Percentiles rank a stretch among this genome's conserved stretches.
phyloP scores from a whole-genome alignment of 768 basidiomycete genomes.

The Austroboletus festivus region DNA sequence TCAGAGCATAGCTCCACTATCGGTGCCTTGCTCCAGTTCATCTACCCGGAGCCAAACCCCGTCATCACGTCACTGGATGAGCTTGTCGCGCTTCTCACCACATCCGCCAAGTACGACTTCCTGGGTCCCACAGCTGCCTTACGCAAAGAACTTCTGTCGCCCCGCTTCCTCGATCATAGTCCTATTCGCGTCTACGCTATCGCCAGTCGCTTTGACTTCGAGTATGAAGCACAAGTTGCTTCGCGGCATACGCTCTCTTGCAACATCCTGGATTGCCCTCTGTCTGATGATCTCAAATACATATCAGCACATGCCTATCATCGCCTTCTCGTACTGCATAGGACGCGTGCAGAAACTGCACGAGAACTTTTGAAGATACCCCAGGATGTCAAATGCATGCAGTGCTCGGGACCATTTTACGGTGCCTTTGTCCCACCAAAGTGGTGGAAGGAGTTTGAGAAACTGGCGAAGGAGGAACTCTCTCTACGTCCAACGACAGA shows the following conservation, averaged over 20 bases:
- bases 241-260: conserved; percentile 54
- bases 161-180: conserved; percentile 42
- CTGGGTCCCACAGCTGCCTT: conserved; percentile 42
- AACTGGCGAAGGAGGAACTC: conserved; percentile 56
- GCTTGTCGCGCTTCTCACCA: conserved; percentile 46
- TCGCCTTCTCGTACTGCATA: conserved; percentile 59
- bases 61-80: conserved; percentile 49
- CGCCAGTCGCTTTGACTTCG: conserved; percentile 61
- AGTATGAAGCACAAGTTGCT: conserved; percentile 59
- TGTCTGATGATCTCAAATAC: conserved; percentile 59
- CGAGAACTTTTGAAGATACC: conserved; percentile 44
- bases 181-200: conserved; percentile 70
- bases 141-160: conserved; percentile 50
- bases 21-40: conserved; percentile 50
- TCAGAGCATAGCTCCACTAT: conserved; percentile 48
- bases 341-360: conserved; percentile 48
- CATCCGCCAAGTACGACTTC: conserved; percentile 67
- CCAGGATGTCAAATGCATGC: conserved; percentile 58
- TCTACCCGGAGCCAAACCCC: conserved; percentile 63
- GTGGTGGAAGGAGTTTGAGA: conserved; percentile 69
- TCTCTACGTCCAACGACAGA: conserved; percentile 52
- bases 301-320: conserved; percentile 71
- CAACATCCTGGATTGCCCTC: conserved; percentile 53
- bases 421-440: conserved; percentile 50
- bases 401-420: conserved; percentile 55